A percentile compares a stretch with the other conserved stretches of the same genome.
Evolutionary conservation across 352 stramenopile genomes (phyloP).

Genomic region (Globisporangium heterothallicum): DNA sequence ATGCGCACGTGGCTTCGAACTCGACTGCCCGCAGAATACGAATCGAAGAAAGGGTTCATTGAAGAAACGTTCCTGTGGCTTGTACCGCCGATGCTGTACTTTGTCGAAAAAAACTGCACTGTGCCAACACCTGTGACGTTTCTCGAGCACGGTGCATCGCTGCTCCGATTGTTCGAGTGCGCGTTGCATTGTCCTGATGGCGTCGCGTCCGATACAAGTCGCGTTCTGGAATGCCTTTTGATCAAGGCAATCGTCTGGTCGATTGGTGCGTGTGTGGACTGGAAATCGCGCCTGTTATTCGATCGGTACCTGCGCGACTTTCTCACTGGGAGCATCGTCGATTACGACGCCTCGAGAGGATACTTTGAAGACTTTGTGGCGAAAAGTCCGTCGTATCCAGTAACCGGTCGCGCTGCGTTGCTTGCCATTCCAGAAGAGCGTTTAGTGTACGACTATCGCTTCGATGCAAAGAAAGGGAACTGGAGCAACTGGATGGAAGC

Average conservation of each 20-base stretch:
- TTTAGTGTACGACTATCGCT: slow-evolving; percentile 89
- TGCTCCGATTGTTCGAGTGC: slow-evolving; percentile 81
- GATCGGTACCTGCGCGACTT: slow-evolving; percentile 81
- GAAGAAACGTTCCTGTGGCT: slow-evolving; percentile 87
- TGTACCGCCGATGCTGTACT: slow-evolving; percentile 88
- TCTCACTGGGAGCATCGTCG: slow-evolving; percentile 30
- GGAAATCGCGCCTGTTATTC: slow-evolving; percentile 75
- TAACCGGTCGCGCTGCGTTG: slow-evolving; percentile 23
- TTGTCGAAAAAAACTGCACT: slow-evolving; percentile 87
- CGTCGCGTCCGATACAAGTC: slow-evolving; percentile 57
- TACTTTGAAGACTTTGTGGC: slow-evolving; percentile 81
- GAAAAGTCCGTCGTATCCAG: slow-evolving; percentile 77
- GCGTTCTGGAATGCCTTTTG: slow-evolving; percentile 83
- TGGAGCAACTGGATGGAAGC: slow-evolving; percentile 83
- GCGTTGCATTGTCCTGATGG: slow-evolving; percentile 56
- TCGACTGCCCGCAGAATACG: slow-evolving; percentile 32
- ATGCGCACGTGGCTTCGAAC: slow-evolving; percentile 83
- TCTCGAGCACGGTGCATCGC: slow-evolving; percentile 84
- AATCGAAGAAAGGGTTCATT: slow-evolving; percentile 35
- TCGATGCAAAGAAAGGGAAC: slow-evolving; percentile 76
- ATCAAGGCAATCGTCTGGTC: slow-evolving; percentile 88
- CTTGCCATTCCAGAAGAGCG: slow-evolving; percentile 54
- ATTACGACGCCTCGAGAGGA: slow-evolving; percentile 30
- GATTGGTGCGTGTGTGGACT: slow-evolving; percentile 89
- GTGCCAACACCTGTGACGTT: slow-evolving; percentile 86